Conservation (phyloP, 2,329 filamentous ascomycete genomes). For the Fusarium begoniae region DNA sequence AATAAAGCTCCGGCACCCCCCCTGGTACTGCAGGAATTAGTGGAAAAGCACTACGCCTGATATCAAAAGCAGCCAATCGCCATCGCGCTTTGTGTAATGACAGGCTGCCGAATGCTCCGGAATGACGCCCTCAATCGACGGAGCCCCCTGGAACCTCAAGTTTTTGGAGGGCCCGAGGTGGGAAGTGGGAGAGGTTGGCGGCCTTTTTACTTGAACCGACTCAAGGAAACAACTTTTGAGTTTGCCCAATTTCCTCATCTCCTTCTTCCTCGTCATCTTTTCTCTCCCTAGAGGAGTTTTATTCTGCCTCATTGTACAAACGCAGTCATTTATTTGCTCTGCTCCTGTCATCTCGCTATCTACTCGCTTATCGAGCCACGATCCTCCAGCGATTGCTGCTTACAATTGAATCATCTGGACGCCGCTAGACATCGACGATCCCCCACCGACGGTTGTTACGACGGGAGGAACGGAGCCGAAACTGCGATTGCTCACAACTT, state of each 20-base stretch:
- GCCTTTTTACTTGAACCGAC: constrained; percentile 7
- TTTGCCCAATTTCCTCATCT: constrained; percentile 7
- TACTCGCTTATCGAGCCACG: constrained; percentile 32
- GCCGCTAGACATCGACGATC: constrained; percentile 31
- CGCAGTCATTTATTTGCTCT: constrained; percentile 39
- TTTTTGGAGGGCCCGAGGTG: not conserved
- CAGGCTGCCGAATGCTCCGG: constrained; percentile 35
- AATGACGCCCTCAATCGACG: constrained; percentile 26
- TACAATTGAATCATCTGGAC: constrained; percentile 8
- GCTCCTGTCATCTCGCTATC: not conserved
- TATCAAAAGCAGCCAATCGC: constrained; percentile 11
- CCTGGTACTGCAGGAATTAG: constrained; percentile 11
- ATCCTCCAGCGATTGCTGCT: not conserved
- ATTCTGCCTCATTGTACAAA: not conserved
- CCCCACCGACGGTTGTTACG: constrained; percentile 12
- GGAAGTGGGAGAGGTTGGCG: not conserved
- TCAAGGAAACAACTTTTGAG: constrained; percentile 10
- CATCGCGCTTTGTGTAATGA: constrained; percentile 8
- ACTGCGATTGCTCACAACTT: not conserved
- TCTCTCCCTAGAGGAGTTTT: constrained; percentile 13
- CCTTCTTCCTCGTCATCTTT: not conserved
- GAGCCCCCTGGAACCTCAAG: constrained; percentile 10
- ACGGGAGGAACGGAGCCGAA: not conserved
- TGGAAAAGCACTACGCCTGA: constrained; percentile 1
- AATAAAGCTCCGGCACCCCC: constrained; percentile 14